A percentile compares a stretch with the other conserved stretches of the same genome.
These are phyloP conservation scores for Hirsutella thompsonii DNA, from an alignment of 2,329 filamentous ascomycete genomes.

Conservation along the genomic window DNA sequence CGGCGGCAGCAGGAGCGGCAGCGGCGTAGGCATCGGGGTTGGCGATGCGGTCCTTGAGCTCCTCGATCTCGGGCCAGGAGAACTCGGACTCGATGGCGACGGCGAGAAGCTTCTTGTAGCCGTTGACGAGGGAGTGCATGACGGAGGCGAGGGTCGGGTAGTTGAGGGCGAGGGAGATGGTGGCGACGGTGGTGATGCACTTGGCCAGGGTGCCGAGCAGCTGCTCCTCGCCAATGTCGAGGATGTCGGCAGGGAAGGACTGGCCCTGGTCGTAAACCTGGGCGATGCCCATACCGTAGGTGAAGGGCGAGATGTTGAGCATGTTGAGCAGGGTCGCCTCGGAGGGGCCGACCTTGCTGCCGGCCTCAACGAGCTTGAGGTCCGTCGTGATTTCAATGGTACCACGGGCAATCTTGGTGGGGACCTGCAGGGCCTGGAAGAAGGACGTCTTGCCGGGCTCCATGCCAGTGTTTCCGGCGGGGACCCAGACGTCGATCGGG, in stretches of 20 bases:
- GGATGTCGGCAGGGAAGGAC: conserved; percentile 70
- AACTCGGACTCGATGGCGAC: conserved; percentile 83
- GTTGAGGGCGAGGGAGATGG: conserved; percentile 82
- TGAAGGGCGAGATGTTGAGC: conserved; percentile 99
- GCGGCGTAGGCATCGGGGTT: conserved; percentile 95
- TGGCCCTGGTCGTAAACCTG: conserved; percentile 99
- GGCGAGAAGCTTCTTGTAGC: conserved; percentile 92
- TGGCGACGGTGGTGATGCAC: conserved; percentile 77
- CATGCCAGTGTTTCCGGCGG: conserved; percentile 99
- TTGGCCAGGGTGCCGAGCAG: conserved; percentile 71
- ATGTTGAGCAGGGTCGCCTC: conserved; percentile 99
- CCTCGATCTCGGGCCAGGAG: conserved; percentile 89
- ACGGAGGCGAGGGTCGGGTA: conserved; percentile 94
- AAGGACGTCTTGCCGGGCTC: conserved; percentile 99
- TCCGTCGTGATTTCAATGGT: conserved; percentile 99
- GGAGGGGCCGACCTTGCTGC: conserved; percentile 91
- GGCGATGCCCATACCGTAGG: conserved; percentile 91
- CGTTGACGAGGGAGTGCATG: conserved; percentile 92
- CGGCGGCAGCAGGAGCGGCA: conserved; percentile 58
- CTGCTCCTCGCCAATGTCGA: conserved; percentile 92
- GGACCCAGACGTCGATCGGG: conserved; percentile 84
- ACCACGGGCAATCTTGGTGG: conserved; percentile 99
- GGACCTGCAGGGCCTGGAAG: conserved; percentile 99
- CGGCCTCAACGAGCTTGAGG: conserved; percentile 92
- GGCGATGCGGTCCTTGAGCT: conserved; percentile 98